These are phyloP conservation scores for Vitis hybrid DNA, from an alignment of 177 flowering plant genomes.

Conservation along the genomic window DNA sequence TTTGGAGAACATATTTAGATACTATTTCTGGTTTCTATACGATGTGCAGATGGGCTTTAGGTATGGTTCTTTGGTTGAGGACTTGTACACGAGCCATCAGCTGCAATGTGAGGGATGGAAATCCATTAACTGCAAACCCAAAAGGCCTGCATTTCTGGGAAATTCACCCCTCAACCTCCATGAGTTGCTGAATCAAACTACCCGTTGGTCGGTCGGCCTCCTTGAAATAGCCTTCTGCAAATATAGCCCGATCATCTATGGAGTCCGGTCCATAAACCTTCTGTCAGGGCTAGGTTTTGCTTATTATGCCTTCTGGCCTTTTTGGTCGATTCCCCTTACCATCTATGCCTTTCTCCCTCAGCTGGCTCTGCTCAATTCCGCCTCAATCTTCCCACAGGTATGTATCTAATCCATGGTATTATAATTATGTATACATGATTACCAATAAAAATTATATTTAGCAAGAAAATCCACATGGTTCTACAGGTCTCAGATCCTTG, in stretches of 20 bases:
- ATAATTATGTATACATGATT: too few relatives aligned
- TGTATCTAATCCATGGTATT: too few relatives aligned
- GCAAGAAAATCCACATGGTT: too few relatives aligned
- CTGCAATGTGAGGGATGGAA: conserved; percentile 12
- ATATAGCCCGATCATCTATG: conserved; percentile 4
- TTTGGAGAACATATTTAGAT: too few relatives aligned
- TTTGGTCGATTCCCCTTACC: background rate
- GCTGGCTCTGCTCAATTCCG: background rate
- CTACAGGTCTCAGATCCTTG: conserved; percentile 12
- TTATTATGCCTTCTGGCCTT: background rate
- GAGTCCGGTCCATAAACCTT: background rate
- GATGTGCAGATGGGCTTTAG: conserved; percentile 9
- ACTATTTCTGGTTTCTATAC: too few relatives aligned
- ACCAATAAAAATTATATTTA: too few relatives aligned
- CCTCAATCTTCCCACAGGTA: background rate
- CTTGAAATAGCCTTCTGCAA: background rate
- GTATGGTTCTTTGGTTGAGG: conserved; percentile 10
- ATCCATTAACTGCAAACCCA: conserved; percentile 7
- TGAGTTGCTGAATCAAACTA: conserved; percentile 4
- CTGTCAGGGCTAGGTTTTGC: conserved; percentile 2
- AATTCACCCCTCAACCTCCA: background rate
- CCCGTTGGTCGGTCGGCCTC: conserved; percentile 6
- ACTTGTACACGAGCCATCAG: conserved; percentile 12
- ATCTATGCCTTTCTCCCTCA: background rate
- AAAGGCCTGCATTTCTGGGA: conserved; percentile 15